Conservation (phyloP, 257 asterid genomes). For the Cinchona pubescens region DNA sequence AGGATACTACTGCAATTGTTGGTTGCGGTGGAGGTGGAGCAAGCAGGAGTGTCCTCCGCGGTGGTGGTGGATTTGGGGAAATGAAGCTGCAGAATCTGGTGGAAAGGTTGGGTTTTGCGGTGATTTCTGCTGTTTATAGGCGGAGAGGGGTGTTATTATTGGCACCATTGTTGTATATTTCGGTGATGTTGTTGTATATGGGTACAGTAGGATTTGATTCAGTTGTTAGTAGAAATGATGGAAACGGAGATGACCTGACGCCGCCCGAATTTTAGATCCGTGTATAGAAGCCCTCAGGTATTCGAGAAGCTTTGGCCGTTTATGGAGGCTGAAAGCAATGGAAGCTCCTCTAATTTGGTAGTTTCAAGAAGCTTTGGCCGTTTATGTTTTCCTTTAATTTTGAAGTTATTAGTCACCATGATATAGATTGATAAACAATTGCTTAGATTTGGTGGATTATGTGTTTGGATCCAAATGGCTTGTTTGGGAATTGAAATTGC, state of each 20-base stretch:
- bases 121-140: conserved; percentile 67
- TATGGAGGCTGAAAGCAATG: conserved; percentile 81
- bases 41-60: conserved; percentile 29
- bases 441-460: background rate
- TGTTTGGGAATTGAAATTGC: no score
- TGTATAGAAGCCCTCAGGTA: conserved; percentile 88
- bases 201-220: conserved; percentile 65
- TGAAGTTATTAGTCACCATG: background rate
- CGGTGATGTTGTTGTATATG: conserved; percentile 93
- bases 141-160: conserved; percentile 82
- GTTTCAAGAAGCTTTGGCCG: no score
- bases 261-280: conserved; percentile 71
- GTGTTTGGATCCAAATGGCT: background rate
- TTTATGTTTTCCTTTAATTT: no score
- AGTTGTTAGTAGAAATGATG: conserved; percentile 31
- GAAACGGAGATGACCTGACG: conserved; percentile 38
- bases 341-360: conserved; percentile 79
- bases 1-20: conserved; percentile 14
- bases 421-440: background rate
- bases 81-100: conserved; percentile 56
- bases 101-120: conserved; percentile 65
- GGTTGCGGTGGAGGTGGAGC: conserved; percentile 30
- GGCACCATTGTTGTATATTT: conserved; percentile 86
- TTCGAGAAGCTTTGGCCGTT: conserved; percentile 90
- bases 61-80: conserved; percentile 31